Evolutionary conservation across 257 asterid species (phyloP), one percentile per base, ranked within the genome.

Genomic region (Solanum clarkiae): DNA sequence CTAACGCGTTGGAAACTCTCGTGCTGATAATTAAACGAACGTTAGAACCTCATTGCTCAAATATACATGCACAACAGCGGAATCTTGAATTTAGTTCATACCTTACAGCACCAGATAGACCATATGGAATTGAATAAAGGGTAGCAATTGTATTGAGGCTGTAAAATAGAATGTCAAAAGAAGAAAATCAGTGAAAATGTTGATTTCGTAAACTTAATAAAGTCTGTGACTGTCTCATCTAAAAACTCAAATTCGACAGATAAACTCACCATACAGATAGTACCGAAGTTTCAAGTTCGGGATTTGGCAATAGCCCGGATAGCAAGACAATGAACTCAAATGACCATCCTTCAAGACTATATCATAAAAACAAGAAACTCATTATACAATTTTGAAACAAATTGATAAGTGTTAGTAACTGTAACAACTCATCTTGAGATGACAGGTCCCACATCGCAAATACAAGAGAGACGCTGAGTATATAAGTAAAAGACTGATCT

Each of bases 241-340:
- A 70, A 70, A 42, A 70, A 4, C 6, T 70, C 42, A 40, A 70
- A 3, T 56, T 60, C 7, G 44, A 85, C 44, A 62, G 51, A 59
- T 59, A n/a, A 85, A 65, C 93, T 15, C 91, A 95, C 98, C 98
- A 94, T 16, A 94, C 94, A 16, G 98, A 93, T 6, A 95, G 84
- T 81, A 95, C 99, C 3, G 99, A 95, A 86, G 98, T 89, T 87
- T 95, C 99, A 79, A 95, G 97, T 91, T 93, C 92, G 1, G 99
- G 99, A 86, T 95, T 94, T 32, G 97, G 97, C 45, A 94, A 86
- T 47, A 94, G 88, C 80, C 98, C 98, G 0, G 98, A 93, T 22
- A 94, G 91, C 92, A 94, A 92, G 71, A 94, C 82, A 16, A 95
- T 88, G 40, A 94, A 88, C 92, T 95, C 98, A 87, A 88, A 95